Conservation (phyloP, 257 asterid genomes). For the Ocimum tenuiflorum region DNA sequence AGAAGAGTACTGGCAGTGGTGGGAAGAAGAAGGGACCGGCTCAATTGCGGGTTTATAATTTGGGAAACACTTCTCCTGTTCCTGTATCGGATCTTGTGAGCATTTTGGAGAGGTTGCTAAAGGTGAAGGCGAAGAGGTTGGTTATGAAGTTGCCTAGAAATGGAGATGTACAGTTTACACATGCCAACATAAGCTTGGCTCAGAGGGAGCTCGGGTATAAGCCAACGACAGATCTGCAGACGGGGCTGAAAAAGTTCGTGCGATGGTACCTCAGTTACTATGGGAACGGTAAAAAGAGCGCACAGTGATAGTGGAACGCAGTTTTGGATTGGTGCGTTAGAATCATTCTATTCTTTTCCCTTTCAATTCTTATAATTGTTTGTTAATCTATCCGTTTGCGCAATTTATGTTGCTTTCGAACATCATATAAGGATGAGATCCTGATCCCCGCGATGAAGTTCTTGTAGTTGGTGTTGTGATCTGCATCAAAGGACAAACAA, state of each 20-base stretch:
- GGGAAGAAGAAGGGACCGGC: constrained; percentile 95
- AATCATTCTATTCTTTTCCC: constrained; percentile 52
- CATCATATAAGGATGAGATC: constrained; percentile 30
- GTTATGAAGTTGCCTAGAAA: constrained; percentile 86
- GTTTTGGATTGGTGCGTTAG: constrained; percentile 50
- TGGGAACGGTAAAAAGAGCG: constrained; percentile 67
- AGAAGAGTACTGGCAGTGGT: constrained; percentile 92
- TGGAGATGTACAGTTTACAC: constrained; percentile 90
- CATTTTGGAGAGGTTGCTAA: constrained; percentile 81
- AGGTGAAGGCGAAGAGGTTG: constrained; percentile 73
- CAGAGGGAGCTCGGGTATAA: constrained; percentile 82
- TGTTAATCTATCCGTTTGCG: constrained; percentile 36
- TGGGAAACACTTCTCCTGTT: constrained; percentile 93
- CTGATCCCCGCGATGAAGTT: constrained; percentile 26
- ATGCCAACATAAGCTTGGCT: constrained; percentile 85
- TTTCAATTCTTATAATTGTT: constrained; percentile 67
- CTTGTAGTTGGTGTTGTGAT: constrained; percentile 26
- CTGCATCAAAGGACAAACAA: constrained; percentile 29
- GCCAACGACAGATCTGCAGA: constrained; percentile 85
- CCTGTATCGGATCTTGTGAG: constrained; percentile 88
- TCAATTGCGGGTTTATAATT: constrained; percentile 71
- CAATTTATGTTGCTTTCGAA: constrained; percentile 40
- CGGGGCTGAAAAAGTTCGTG: constrained; percentile 93
- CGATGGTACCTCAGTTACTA: constrained; percentile 87
- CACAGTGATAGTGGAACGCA: constrained; percentile 61